phyloP scores from a whole-genome alignment of 805 yeast genomes.

The Isabelozyma gotoi region DNA sequence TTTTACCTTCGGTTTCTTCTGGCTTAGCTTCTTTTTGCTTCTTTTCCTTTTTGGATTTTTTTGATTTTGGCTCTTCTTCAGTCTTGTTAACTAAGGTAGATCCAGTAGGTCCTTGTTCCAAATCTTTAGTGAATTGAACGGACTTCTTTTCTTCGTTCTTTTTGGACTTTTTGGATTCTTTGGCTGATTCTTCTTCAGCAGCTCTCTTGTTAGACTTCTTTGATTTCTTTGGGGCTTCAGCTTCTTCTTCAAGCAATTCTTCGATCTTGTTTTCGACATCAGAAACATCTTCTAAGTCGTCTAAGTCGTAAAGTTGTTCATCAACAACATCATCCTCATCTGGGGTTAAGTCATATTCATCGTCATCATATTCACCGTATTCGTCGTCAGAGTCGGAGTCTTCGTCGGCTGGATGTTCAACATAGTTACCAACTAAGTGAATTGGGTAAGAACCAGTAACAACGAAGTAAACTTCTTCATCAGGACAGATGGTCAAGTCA shows the following conservation, averaged over 20 bases:
- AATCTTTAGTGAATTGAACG: constrained; percentile 84
- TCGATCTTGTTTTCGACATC: constrained; percentile 73
- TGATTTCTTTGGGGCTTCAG: constrained; percentile 19
- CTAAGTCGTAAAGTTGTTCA: constrained; percentile 55
- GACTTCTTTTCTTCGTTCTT: constrained; percentile 52
- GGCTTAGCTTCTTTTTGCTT: constrained; percentile 15
- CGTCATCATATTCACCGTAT: constrained; percentile 44
- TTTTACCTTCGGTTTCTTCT: constrained; percentile 8
- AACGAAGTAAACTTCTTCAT: constrained; percentile 90
- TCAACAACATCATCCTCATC: constrained; percentile 70
- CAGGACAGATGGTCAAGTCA: constrained; percentile 87
- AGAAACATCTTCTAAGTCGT: constrained; percentile 65
- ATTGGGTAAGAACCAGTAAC: constrained; percentile 95
- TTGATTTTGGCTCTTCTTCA: constrained; percentile 22
- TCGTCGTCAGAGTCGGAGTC: constrained; percentile 55
- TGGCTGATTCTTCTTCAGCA: constrained; percentile 24
- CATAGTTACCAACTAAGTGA: constrained; percentile 91
- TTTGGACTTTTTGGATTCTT: constrained; percentile 30
- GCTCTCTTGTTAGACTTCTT: constrained; percentile 1
- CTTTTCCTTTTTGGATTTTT: constrained; percentile 21
- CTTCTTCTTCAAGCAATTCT: constrained; percentile 68
- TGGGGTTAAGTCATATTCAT: constrained; percentile 68
- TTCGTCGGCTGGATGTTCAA: constrained; percentile 90
- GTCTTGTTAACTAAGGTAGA: constrained; percentile 29
- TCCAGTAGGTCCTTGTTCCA: constrained; percentile 93